Evolutionary conservation across 1,139 yeast genomes (phyloP), one percentile per base, ranked within the genome.

Genomic region (Kodamaea ohmeri): DNA sequence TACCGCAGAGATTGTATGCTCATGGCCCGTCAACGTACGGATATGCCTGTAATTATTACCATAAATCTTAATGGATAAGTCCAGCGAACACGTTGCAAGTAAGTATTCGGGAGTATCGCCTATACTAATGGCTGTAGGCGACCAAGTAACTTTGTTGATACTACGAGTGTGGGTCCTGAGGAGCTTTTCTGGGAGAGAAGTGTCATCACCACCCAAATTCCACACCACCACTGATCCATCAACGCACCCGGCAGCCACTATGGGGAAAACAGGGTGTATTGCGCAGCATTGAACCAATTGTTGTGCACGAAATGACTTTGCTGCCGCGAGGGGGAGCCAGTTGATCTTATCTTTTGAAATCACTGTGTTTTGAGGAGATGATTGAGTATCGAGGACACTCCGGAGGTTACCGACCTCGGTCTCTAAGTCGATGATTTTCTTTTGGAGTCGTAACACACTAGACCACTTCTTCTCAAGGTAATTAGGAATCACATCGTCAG

Each of bases 401-500:
- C 71, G 65, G 39, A 76, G 55, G 34, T 65, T 60, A 16, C 53
- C 48, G 4, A 74, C 58, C 42, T 76, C 79, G 56, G 56, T 55
- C 44, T 70, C 74, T 21, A 71, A 59, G 40, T 83, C 94, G 41
- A 83, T 65, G 34, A 89, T 81, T 51, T 78, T 76, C 46, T 82
- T 76, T 59, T 90, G 97, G 29, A 90, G 67, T 37, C 96, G 67
- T 25, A 87, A 69, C 4, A 90, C 94, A 0, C 95, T 83, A 1
- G 85, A 73, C 97, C 97, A 90, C 62, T 89, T 90, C 61, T 83
- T 85, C 50, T 86, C 94, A 31, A 90, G 65, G 36, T 83, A 67
- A 43, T 71, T 63, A 37, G 79, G 72, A 13, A 76, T 68, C 2
- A 66, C 44, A 24, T 47, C 48, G n/a, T 50, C 51, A 4, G 36